Evolutionary conservation across 805 yeast genomes (phyloP).

Genomic region (Sporopachydermia lactativora): DNA sequence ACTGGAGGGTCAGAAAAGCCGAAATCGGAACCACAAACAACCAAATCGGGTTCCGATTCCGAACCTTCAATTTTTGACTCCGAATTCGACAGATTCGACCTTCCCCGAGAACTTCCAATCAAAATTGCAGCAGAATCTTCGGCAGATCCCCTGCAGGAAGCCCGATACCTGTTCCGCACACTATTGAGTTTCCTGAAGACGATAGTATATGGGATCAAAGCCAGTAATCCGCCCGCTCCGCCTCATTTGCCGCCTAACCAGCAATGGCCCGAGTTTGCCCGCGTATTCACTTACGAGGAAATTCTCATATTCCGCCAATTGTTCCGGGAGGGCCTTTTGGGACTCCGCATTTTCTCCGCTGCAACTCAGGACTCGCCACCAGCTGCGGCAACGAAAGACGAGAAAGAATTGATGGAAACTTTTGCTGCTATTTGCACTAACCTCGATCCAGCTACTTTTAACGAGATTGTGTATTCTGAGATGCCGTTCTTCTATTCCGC

Average conservation of each 20-base stretch:
- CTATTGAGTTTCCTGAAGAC: slow-evolving; percentile 83
- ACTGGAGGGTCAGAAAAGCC: slow-evolving; percentile 7
- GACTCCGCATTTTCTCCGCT: slow-evolving; percentile 61
- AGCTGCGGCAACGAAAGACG: slow-evolving; percentile 47
- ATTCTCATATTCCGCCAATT: slow-evolving; percentile 59
- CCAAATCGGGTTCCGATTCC: slow-evolving; percentile 4
- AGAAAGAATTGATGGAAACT: slow-evolving; percentile 89
- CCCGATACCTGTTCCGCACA: slow-evolving; percentile 76
- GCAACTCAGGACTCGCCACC: slow-evolving; percentile 12
- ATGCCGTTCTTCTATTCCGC: slow-evolving; percentile 63
- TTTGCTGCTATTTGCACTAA: slow-evolving; percentile 89
- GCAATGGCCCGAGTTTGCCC: slow-evolving; percentile 75
- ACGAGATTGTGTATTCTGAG: slow-evolving; percentile 77
- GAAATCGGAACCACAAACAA: background rate
- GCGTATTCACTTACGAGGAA: slow-evolving; percentile 76
- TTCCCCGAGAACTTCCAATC: slow-evolving; percentile 42
- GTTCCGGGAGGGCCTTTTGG: slow-evolving; percentile 73
- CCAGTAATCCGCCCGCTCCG: slow-evolving; percentile 73
- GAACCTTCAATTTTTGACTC: slow-evolving; percentile 2
- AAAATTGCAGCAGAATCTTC: slow-evolving; percentile 33
- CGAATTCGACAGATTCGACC: slow-evolving; percentile 28
- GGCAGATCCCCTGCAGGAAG: slow-evolving; percentile 69
- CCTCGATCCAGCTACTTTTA: slow-evolving; percentile 90
- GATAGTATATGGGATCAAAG: slow-evolving; percentile 75
- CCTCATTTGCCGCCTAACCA: slow-evolving; percentile 25